phyloP scores from a whole-genome alignment of 495 filamentous ascomycete species.

The Neurospora sp. region DNA sequence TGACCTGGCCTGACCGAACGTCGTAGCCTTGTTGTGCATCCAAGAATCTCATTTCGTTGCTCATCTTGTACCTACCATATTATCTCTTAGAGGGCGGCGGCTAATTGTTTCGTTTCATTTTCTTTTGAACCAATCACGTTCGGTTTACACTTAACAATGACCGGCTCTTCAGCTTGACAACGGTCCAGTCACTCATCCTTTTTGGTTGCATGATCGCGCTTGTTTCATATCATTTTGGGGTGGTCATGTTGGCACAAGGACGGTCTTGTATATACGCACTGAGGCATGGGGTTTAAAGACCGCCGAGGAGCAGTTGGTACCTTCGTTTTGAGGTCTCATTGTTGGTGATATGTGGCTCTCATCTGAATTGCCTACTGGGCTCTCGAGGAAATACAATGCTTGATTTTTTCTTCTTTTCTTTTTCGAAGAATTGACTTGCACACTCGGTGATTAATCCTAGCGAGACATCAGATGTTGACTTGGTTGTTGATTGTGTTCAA shows the following conservation, averaged over 20 bases:
- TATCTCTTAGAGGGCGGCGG: not conserved
- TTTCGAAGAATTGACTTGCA: too few relatives aligned
- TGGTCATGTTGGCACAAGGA: not conserved
- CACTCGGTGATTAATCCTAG: not conserved
- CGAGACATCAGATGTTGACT: not conserved
- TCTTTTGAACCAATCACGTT: not conserved
- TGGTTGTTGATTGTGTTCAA: not conserved
- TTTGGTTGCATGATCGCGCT: not conserved
- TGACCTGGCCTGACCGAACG: not conserved
- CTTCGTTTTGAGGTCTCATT: too few relatives aligned
- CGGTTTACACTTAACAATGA: not conserved
- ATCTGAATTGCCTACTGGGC: too few relatives aligned
- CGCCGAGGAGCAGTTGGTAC: too few relatives aligned
- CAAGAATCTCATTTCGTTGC: not conserved
- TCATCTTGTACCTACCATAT: not conserved
- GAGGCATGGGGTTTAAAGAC: too few relatives aligned
- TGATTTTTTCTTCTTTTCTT: too few relatives aligned
- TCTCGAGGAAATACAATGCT: too few relatives aligned
- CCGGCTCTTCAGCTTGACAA: not conserved
- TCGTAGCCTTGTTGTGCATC: not conserved
- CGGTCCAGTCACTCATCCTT: not conserved
- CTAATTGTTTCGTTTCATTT: not conserved
- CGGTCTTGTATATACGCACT: not conserved
- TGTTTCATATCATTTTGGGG: not conserved
- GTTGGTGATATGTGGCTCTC: too few relatives aligned